A percentile compares a stretch with the other conserved stretches of the same genome.
phyloP scores from a whole-genome alignment of 768 basidiomycete species.

The Arthromyces matolae region DNA sequence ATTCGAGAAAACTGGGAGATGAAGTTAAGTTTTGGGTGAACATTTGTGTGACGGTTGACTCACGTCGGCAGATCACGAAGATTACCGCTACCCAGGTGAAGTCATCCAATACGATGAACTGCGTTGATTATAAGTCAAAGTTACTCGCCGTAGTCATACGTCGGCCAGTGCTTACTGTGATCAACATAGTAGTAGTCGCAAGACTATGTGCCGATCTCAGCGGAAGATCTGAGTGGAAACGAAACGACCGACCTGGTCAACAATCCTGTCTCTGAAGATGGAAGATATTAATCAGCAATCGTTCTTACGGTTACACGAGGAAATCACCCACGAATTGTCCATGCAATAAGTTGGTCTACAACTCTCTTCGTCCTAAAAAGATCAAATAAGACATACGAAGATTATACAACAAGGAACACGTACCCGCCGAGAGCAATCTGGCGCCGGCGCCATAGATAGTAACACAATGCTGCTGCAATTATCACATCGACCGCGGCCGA shows the following conservation, averaged over 20 bases:
- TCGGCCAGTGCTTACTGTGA: background rate
- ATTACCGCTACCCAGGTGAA: background rate
- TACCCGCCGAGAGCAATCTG: slow-evolving; percentile 1
- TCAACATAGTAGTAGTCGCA: background rate
- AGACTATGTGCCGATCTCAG: background rate
- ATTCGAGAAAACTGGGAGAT: background rate
- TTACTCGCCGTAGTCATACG: too few relatives aligned
- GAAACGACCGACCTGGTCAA: slow-evolving; percentile 12
- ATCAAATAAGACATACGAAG: background rate
- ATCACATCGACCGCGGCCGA: slow-evolving; percentile 10
- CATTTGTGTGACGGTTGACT: background rate
- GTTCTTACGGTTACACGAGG: background rate
- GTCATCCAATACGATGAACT: background rate
- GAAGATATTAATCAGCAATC: background rate
- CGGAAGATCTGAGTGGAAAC: background rate
- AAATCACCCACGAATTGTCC: slow-evolving; percentile 11
- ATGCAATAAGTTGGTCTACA: slow-evolving; percentile 14
- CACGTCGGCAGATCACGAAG: background rate
- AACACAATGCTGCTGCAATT: slow-evolving; percentile 9
- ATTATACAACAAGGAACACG: background rate
- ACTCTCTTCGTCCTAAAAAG: slow-evolving; percentile 5
- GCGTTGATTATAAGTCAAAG: background rate
- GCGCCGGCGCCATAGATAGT: slow-evolving; percentile 5
- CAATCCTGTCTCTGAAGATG: slow-evolving; percentile 7
- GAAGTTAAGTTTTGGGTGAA: background rate